Conservation (phyloP, 371 early-diverging fungal genomes). For the Batkoa obscura region DNA sequence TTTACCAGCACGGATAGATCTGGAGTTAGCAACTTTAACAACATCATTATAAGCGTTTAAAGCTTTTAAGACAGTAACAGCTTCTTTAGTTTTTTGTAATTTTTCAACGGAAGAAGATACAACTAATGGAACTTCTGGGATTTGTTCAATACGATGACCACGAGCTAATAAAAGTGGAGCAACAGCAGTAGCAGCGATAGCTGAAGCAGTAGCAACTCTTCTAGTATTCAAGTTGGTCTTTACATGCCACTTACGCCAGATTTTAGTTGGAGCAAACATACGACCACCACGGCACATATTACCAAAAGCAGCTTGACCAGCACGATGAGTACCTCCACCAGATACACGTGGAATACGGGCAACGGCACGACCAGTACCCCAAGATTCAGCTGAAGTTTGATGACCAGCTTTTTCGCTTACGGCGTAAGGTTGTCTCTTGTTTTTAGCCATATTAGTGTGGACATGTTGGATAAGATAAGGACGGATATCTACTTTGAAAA, state of each 20-base stretch:
- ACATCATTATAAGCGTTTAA: constrained; percentile 93
- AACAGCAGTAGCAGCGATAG: constrained; percentile 96
- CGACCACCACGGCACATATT: constrained; percentile 99
- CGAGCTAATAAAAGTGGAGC: constrained; percentile 94
- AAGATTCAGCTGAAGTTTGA: constrained; percentile 99
- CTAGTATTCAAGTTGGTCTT: constrained; percentile 96
- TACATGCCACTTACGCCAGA: constrained; percentile 99
- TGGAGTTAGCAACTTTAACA: constrained; percentile 91
- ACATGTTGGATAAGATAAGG: constrained; percentile 94
- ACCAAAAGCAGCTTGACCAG: constrained; percentile 99
- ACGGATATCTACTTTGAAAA: constrained; percentile 97
- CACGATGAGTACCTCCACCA: constrained; percentile 98
- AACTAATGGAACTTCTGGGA: constrained; percentile 96
- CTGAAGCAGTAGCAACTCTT: constrained; percentile 96
- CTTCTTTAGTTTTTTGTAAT: constrained; percentile 92
- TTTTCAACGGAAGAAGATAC: constrained; percentile 66
- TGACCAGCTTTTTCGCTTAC: constrained; percentile 97
- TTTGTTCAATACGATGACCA: constrained; percentile 94
- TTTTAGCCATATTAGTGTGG: constrained; percentile 96
- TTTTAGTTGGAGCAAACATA: constrained; percentile 99
- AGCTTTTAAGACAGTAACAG: constrained; percentile 79
- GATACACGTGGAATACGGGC: constrained; percentile 99
- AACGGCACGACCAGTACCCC: constrained; percentile 99
- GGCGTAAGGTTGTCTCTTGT: constrained; percentile 98
- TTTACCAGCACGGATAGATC: constrained; percentile 94